Conservation (phyloP, 805 yeast genomes). For the Isabelozyma gotoi region DNA sequence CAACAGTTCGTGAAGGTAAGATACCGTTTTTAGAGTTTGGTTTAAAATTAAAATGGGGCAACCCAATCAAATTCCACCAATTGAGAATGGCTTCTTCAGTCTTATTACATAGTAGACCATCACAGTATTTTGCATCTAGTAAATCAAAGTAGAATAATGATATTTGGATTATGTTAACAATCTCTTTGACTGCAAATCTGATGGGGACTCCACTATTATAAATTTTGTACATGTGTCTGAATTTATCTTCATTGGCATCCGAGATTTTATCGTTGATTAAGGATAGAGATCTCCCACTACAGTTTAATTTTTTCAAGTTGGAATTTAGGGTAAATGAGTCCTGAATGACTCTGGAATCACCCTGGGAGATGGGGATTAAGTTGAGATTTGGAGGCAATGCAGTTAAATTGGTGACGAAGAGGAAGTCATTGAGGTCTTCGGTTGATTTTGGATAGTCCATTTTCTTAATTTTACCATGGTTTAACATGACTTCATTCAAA, state of each 20-base stretch:
- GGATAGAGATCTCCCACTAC: slow-evolving; percentile 84
- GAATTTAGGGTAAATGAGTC: slow-evolving; percentile 68
- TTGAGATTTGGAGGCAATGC: slow-evolving; percentile 74
- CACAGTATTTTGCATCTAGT: slow-evolving; percentile 67
- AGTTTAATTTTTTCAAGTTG: slow-evolving; percentile 70
- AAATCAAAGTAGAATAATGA: slow-evolving; percentile 76
- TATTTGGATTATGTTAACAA: slow-evolving; percentile 73
- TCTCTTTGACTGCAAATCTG: slow-evolving; percentile 66
- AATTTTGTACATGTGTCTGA: slow-evolving; percentile 69
- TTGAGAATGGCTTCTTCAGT: slow-evolving; percentile 68
- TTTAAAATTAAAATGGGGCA: slow-evolving; percentile 40
- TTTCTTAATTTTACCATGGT: slow-evolving; percentile 68
- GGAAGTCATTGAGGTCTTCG: slow-evolving; percentile 20
- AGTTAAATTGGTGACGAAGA: slow-evolving; percentile 82
- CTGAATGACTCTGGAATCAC: slow-evolving; percentile 53
- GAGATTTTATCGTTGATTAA: slow-evolving; percentile 64
- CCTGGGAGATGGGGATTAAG: slow-evolving; percentile 66
- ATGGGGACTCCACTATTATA: slow-evolving; percentile 51
- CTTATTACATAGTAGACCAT: slow-evolving; percentile 78
- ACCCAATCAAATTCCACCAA: slow-evolving; percentile 85
- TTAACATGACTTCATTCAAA: slow-evolving; percentile 62
- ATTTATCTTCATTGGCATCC: slow-evolving; percentile 78
- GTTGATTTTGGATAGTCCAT: slow-evolving; percentile 18
- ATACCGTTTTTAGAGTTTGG: slow-evolving; percentile 52
- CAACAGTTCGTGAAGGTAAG: slow-evolving; percentile 65